Percentiles rank a stretch among this genome's conserved stretches.
phyloP scores from a whole-genome alignment of 148 eudicot species.

The Cornus controversa region DNA sequence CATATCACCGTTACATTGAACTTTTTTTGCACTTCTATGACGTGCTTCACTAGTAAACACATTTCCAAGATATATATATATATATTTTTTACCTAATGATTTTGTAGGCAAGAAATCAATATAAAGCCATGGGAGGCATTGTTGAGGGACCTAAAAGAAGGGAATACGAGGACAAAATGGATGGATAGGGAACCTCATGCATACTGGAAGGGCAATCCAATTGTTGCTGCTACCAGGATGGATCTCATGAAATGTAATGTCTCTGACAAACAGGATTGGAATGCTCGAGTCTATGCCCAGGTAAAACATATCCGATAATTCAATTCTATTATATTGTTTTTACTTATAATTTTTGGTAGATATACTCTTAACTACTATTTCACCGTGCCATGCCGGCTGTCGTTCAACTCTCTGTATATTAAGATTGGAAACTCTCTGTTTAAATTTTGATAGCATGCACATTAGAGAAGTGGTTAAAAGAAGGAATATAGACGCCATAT shows the following conservation, averaged over 20 bases:
- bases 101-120: slow-evolving; percentile 62
- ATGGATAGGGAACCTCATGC: slow-evolving; percentile 67
- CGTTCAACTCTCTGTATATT: too few relatives aligned
- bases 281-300: slow-evolving; percentile 67
- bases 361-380: too few relatives aligned
- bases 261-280: slow-evolving; percentile 68
- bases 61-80: neutral
- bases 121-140: slow-evolving; percentile 67
- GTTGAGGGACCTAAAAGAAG: slow-evolving; percentile 56
- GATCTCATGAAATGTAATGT: slow-evolving; percentile 71
- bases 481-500: too few relatives aligned
- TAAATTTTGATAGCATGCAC: too few relatives aligned
- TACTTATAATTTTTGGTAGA: neutral
- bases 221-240: slow-evolving; percentile 60
- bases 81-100: too few relatives aligned
- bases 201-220: slow-evolving; percentile 84
- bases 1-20: too few relatives aligned
- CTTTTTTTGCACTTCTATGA: too few relatives aligned
- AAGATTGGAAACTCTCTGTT: too few relatives aligned
- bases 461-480: too few relatives aligned
- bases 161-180: slow-evolving; percentile 50
- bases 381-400: too few relatives aligned
- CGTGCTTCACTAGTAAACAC: too few relatives aligned
- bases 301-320: slow-evolving; percentile 34
- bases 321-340: neutral